phyloP scores from a whole-genome alignment of 768 basidiomycete genomes.

The Hysterangium stoloniferum region DNA sequence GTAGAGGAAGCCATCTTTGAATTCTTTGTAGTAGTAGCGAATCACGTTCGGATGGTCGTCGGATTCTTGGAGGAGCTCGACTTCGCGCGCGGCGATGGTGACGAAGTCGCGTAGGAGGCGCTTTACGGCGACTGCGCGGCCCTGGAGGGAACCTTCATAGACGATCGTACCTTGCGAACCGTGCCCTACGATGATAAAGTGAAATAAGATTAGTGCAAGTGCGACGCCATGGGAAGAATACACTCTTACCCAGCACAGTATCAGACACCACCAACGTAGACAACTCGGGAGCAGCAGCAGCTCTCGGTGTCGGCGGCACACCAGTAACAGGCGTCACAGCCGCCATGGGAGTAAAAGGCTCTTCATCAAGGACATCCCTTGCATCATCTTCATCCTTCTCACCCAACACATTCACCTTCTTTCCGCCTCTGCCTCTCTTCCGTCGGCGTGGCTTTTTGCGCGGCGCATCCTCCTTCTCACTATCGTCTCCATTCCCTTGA shows the following conservation, averaged over 20 bases:
- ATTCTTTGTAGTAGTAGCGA: slow-evolving; percentile 95
- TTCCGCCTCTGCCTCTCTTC: slow-evolving; percentile 28
- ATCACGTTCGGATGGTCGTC: slow-evolving; percentile 99
- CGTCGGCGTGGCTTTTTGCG: slow-evolving; percentile 25
- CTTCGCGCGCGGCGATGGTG: slow-evolving; percentile 89
- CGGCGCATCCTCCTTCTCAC: slow-evolving; percentile 47
- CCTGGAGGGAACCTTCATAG: slow-evolving; percentile 90
- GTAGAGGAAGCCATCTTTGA: slow-evolving; percentile 88
- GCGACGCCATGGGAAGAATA: neutral
- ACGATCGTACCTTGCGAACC: slow-evolving; percentile 98
- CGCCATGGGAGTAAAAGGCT: slow-evolving; percentile 3
- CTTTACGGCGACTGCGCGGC: slow-evolving; percentile 96
- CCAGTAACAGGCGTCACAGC: slow-evolving; percentile 3
- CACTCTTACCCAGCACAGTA: slow-evolving; percentile 55
- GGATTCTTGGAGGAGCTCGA: slow-evolving; percentile 88
- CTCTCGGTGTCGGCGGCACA: slow-evolving; percentile 20
- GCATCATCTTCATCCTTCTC: slow-evolving; percentile 16
- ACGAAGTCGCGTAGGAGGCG: slow-evolving; percentile 93
- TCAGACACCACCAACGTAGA: slow-evolving; percentile 68
- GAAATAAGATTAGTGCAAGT: neutral
- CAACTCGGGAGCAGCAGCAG: slow-evolving; percentile 13
- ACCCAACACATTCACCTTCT: slow-evolving; percentile 27
- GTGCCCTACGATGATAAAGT: slow-evolving; percentile 67
- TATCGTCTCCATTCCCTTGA: slow-evolving; percentile 46
- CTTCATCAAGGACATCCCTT: slow-evolving; percentile 11